phyloP scores from a whole-genome alignment of 75 land plant species.

The Gnetum montanum region DNA sequence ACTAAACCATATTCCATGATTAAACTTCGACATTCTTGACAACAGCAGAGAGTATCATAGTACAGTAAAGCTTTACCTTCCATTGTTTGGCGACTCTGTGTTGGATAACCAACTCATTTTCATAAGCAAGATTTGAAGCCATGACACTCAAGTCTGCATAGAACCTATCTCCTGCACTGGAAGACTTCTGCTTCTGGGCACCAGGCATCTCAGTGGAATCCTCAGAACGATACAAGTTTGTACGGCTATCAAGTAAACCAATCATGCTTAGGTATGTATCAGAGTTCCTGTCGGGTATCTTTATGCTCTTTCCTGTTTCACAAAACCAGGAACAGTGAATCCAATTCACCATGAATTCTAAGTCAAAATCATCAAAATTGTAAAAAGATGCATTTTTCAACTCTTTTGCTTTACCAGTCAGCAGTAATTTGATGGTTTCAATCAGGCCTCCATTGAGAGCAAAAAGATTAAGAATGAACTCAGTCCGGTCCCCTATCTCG shows the following conservation, averaged over 20 bases:
- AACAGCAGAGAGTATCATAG: too few species aligned
- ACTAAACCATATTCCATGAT: too few species aligned
- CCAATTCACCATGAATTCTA: neutral
- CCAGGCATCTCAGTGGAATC: neutral
- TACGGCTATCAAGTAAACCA: conserved; percentile 13
- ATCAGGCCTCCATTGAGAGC: neutral
- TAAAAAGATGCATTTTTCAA: neutral
- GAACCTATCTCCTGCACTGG: neutral
- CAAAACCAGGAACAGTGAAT: too few species aligned
- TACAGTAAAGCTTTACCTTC: too few species aligned
- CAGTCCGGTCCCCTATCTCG: neutral
- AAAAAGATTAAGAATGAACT: neutral
- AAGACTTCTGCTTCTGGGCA: neutral
- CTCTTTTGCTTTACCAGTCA: neutral
- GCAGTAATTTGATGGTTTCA: neutral
- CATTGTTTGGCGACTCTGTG: neutral
- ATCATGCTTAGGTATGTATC: conserved; percentile 13
- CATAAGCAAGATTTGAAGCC: neutral
- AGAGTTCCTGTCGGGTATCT: conserved; percentile 2
- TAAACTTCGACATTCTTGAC: too few species aligned
- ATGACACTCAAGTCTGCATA: neutral
- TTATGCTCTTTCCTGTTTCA: neutral
- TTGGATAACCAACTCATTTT: neutral
- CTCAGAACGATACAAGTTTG: neutral
- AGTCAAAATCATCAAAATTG: neutral